phyloP scores from a whole-genome alignment of 2,329 filamentous ascomycete species.

The Fusarium xylarioides region DNA sequence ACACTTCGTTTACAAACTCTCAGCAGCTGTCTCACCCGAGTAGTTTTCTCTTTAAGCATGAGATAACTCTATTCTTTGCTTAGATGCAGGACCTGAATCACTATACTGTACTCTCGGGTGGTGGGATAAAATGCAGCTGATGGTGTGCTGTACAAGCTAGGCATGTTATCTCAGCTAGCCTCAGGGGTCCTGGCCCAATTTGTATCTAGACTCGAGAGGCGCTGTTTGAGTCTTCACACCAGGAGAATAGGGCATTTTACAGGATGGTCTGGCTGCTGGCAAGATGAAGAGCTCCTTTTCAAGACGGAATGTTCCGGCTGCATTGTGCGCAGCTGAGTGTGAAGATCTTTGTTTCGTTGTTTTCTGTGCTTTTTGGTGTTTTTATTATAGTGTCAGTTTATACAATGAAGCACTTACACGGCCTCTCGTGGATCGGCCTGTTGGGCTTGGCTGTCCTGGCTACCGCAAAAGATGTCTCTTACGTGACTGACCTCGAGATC shows the following conservation, averaged over 20 bases:
- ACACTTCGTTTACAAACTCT: neutral
- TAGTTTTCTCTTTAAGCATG: neutral
- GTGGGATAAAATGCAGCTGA: slow-evolving; percentile 15
- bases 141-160: slow-evolving; percentile 32
- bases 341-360: neutral
- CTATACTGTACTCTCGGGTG: neutral
- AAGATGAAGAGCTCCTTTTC: slow-evolving; percentile 11
- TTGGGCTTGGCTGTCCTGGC: slow-evolving; percentile 8
- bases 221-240: slow-evolving; percentile 27
- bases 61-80: neutral
- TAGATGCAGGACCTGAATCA: slow-evolving; percentile 17
- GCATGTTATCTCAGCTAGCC: slow-evolving; percentile 35
- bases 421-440: slow-evolving; percentile 14
- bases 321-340: slow-evolving; percentile 3
- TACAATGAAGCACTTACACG: slow-evolving; percentile 37
- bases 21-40: neutral
- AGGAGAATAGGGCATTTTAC: slow-evolving; percentile 20
- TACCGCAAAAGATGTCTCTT: slow-evolving; percentile 46
- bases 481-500: slow-evolving; percentile 56
- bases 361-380: neutral
- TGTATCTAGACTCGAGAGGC: slow-evolving; percentile 32
- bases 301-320: slow-evolving; percentile 5
- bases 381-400: neutral
- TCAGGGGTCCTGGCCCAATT: slow-evolving; percentile 35
- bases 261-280: neutral